Evolutionary conservation across 768 basidiomycete species (phyloP).

Genomic region (Ramaria sp.): DNA sequence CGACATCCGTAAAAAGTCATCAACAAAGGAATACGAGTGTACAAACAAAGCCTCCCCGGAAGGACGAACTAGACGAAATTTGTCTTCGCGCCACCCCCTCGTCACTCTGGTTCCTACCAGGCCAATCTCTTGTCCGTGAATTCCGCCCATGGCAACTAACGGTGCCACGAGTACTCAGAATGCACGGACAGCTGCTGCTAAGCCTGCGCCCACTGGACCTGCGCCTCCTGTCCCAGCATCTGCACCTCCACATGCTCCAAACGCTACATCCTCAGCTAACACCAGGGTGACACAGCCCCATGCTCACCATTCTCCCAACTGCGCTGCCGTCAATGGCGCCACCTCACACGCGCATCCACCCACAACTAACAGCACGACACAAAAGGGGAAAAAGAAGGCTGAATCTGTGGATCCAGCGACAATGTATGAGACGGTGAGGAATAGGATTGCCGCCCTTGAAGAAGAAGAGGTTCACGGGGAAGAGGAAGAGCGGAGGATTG

Average conservation of each 20-base stretch:
- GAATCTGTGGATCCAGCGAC: constrained; percentile 73
- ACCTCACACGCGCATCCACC: constrained; percentile 12
- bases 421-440: constrained; percentile 86
- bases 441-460: constrained; percentile 78
- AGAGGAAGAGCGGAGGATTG: constrained; percentile 71
- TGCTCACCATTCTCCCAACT: background rate
- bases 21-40: background rate
- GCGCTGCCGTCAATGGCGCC: constrained; percentile 10
- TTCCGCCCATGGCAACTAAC: constrained; percentile 1
- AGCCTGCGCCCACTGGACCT: constrained; percentile 8
- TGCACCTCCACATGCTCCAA: constrained; percentile 9
- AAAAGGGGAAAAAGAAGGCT: constrained; percentile 65
- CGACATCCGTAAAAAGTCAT: background rate
- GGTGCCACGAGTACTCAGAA: constrained; percentile 1
- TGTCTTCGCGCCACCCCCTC: background rate
- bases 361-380: constrained; percentile 19
- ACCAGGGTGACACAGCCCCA: background rate
- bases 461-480: constrained; percentile 81
- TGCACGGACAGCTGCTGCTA: constrained; percentile 5
- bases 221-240: constrained; percentile 9
- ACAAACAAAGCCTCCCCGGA: background rate
- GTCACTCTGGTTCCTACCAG: background rate
- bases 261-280: constrained; percentile 3
- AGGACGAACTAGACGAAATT: background rate
- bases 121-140: background rate